Evolutionary conservation across 805 yeast genomes (phyloP).

Genomic region (Middelhovenomyces tepae): DNA sequence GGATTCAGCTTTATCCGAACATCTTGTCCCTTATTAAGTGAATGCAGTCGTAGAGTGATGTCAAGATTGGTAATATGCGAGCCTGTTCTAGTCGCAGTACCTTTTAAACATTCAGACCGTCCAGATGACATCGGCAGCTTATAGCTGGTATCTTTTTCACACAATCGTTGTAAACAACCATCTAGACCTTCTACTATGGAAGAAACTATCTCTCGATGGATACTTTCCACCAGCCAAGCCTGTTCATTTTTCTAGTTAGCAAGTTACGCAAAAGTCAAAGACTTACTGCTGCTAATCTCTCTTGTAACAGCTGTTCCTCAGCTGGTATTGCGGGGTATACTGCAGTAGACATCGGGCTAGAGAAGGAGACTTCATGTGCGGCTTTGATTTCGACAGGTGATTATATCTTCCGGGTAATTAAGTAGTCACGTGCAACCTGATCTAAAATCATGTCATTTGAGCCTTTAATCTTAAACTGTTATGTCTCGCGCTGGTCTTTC

Average conservation of each 20-base stretch:
- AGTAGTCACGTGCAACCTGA: too few species aligned
- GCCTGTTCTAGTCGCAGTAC: constrained; percentile 16
- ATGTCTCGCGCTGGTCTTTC: background rate
- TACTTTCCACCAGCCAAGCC: constrained; percentile 15
- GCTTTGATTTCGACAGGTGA: too few species aligned
- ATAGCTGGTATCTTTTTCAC: constrained; percentile 12
- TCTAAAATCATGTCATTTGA: too few species aligned
- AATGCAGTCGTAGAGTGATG: constrained; percentile 11
- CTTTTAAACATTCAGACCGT: constrained; percentile 18
- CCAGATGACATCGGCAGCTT: constrained; percentile 18
- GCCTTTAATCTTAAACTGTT: background rate
- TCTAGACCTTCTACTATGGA: constrained; percentile 12
- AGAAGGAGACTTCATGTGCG: too few species aligned
- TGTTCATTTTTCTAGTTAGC: constrained; percentile 10
- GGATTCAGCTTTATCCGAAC: constrained; percentile 8
- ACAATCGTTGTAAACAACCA: constrained; percentile 14
- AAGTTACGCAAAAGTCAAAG: too few species aligned
- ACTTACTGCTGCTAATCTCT: background rate
- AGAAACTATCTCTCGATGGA: constrained; percentile 8
- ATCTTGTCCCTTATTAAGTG: constrained; percentile 10
- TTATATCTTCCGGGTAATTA: too few species aligned
- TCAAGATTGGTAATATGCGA: constrained; percentile 11
- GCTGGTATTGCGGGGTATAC: background rate
- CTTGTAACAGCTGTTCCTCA: background rate
- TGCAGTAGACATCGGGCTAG: background rate